Evolutionary conservation across 2,329 filamentous ascomycete species (phyloP).

Genomic region (Microdochium bolleyi): DNA sequence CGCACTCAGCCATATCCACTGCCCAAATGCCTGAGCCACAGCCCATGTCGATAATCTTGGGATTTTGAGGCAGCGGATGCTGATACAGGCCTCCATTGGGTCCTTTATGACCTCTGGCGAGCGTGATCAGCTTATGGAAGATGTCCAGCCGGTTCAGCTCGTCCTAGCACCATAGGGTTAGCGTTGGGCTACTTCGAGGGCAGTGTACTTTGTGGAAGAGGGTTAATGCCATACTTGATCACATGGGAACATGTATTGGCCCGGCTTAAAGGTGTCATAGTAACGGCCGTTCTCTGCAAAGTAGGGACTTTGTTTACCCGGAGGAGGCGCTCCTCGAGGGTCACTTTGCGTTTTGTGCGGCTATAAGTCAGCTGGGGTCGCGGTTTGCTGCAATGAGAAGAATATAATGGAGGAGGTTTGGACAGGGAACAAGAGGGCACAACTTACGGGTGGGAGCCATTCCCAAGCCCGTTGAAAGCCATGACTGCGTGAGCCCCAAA

Average conservation of each 20-base stretch:
- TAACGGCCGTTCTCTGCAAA: constrained; percentile 58
- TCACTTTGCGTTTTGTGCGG: background rate
- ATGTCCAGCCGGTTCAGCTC: constrained; percentile 77
- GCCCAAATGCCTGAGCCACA: constrained; percentile 90
- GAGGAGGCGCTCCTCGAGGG: background rate
- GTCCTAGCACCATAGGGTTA: constrained; percentile 31
- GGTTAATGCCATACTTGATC: constrained; percentile 55
- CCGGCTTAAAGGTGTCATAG: constrained; percentile 60
- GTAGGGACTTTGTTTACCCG: constrained; percentile 20
- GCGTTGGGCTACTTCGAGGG: constrained; percentile 1
- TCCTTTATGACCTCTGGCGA: constrained; percentile 43
- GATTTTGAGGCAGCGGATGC: constrained; percentile 26
- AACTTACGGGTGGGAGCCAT: constrained; percentile 11
- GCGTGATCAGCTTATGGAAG: constrained; percentile 68
- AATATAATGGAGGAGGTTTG: too few relatives aligned
- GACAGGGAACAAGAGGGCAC: constrained; percentile 2
- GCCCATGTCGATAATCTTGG: constrained; percentile 58
- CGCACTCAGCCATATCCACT: constrained; percentile 74
- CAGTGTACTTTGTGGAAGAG: constrained; percentile 3
- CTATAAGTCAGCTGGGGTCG: background rate
- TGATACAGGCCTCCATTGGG: constrained; percentile 14
- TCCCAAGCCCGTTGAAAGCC: constrained; percentile 11
- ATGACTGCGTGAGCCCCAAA: constrained; percentile 5
- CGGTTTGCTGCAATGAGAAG: too few relatives aligned
- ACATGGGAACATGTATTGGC: constrained; percentile 69